These are phyloP conservation scores for Blattamonas nauphoetae DNA, from an alignment of 78 protist genomes.

Conservation along the genomic window DNA sequence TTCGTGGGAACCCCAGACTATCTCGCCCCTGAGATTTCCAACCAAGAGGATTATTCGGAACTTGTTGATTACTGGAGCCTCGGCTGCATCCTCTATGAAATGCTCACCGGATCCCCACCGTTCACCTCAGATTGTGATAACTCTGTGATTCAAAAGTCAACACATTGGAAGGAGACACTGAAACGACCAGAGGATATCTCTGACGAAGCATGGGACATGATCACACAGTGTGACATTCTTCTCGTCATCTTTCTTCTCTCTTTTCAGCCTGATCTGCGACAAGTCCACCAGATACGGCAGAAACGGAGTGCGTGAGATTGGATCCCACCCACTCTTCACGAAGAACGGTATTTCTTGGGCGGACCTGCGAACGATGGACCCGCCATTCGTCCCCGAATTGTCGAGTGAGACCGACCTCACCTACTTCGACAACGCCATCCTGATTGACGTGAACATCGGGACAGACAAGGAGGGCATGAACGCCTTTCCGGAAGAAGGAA, in stretches of 20 bases:
- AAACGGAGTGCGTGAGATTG: neutral
- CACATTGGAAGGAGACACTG: neutral
- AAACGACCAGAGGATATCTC: neutral
- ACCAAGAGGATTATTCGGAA: neutral
- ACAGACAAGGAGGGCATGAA: no score
- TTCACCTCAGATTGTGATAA: neutral
- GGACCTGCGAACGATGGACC: neutral
- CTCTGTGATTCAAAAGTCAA: neutral
- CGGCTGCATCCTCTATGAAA: conserved; percentile 12
- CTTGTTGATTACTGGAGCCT: neutral
- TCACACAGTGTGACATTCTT: neutral
- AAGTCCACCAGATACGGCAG: neutral
- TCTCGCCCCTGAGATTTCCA: neutral
- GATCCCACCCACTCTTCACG: neutral
- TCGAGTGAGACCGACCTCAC: neutral
- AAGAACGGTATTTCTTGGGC: neutral
- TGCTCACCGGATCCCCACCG: conserved; percentile 1
- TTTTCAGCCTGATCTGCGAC: neutral
- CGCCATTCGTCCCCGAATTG: conserved; percentile 6
- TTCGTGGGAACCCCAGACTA: conserved; percentile 7
- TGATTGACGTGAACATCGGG: no score
- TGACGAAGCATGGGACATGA: neutral
- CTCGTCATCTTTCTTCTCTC: neutral
- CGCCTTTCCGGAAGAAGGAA: no score
- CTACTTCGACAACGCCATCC: neutral